Evolutionary conservation across 1,284 basidiomycete species (phyloP).

Genomic region (Ceratobasidium sp.): DNA sequence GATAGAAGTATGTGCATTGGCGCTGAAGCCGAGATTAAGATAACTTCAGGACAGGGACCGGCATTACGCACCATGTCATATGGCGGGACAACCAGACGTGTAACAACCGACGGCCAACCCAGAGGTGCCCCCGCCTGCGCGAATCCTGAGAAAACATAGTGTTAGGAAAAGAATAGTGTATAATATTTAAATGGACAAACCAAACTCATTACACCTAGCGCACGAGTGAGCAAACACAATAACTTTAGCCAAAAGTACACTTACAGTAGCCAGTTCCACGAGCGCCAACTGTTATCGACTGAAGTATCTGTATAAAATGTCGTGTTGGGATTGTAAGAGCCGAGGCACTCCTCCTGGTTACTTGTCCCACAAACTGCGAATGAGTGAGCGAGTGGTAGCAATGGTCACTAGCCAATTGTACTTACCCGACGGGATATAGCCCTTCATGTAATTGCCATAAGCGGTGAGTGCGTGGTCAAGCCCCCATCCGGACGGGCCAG

Average conservation of each 20-base stretch:
- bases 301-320: slow-evolving; percentile 66
- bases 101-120: slow-evolving; percentile 44
- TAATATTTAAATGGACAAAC: slow-evolving; percentile 26
- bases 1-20: slow-evolving; percentile 47
- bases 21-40: slow-evolving; percentile 26
- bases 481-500: slow-evolving; percentile 72
- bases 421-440: slow-evolving; percentile 61
- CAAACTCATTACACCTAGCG: slow-evolving; percentile 46
- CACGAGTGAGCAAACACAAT: slow-evolving; percentile 48
- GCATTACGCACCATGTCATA: slow-evolving; percentile 42
- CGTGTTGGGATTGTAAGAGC: slow-evolving; percentile 67
- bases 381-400: slow-evolving; percentile 17
- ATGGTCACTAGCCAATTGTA: slow-evolving; percentile 52
- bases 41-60: not conserved
- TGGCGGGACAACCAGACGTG: slow-evolving; percentile 43
- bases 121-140: slow-evolving; percentile 46
- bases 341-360: slow-evolving; percentile 62
- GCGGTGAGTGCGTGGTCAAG: slow-evolving; percentile 70
- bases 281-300: slow-evolving; percentile 66
- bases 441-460: slow-evolving; percentile 71
- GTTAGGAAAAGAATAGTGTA: not conserved
- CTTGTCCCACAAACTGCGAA: slow-evolving; percentile 7
- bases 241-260: slow-evolving; percentile 1
- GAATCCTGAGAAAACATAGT: slow-evolving; percentile 20
- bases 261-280: slow-evolving; percentile 68